Conservation (phyloP, 352 stramenopile species). For the Phytopythium aichiense region DNA sequence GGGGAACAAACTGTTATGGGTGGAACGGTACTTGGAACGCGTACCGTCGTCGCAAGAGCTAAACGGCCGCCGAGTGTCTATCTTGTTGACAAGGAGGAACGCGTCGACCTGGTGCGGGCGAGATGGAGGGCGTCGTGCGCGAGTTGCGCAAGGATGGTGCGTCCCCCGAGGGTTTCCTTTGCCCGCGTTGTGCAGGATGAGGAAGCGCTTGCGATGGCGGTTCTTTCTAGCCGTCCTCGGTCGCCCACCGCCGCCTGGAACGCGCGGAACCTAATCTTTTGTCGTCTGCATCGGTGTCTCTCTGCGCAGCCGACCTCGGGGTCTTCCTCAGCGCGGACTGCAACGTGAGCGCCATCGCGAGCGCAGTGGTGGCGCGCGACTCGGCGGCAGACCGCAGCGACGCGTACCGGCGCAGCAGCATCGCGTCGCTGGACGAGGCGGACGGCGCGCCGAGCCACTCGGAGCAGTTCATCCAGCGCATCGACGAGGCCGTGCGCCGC, state of each 20-base stretch:
- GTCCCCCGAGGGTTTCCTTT: not conserved
- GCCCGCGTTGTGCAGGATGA: not conserved
- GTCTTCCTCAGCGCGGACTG: conserved; percentile 73
- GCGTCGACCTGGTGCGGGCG: conserved; percentile 1
- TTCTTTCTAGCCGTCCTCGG: not conserved
- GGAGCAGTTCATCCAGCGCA: conserved; percentile 68
- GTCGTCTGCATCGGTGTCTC: not conserved
- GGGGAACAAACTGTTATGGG: not conserved
- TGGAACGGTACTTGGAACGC: not conserved
- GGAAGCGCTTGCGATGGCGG: not conserved
- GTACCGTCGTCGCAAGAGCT: conserved; percentile 5
- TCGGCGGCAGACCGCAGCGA: conserved; percentile 24
- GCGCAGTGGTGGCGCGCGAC: conserved; percentile 66
- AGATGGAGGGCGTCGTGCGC: conserved; percentile 68
- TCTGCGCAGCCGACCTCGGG: conserved; percentile 51
- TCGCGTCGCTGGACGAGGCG: conserved; percentile 12
- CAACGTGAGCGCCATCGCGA: conserved; percentile 76
- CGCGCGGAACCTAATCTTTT: not conserved
- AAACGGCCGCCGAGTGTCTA: conserved; percentile 5
- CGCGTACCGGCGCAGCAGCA: conserved; percentile 14
- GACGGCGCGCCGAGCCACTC: conserved; percentile 41
- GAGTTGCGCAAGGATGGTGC: conserved; percentile 74
- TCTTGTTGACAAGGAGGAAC: not conserved
- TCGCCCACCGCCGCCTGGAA: not conserved
- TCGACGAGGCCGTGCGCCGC: conserved; percentile 56